Base-by-base conservation (phyloP, 805 yeast genomes). In the Candida sonorensis region DNA sequence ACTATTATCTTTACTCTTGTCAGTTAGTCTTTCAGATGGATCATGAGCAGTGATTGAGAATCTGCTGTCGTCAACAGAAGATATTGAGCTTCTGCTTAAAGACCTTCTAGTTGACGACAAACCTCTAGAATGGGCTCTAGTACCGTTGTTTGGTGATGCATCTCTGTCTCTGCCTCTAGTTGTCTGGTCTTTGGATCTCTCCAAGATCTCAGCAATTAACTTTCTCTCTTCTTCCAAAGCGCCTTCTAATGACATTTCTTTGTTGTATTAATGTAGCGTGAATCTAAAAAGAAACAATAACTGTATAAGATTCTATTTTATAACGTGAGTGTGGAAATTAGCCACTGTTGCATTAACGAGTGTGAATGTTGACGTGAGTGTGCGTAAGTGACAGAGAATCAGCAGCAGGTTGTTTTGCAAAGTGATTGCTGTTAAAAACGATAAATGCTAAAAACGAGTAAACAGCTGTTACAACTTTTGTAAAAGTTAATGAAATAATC, bases 1-100 rank as follows among this genome's bases (percentile, higher is more conserved):
- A n/a, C n/a, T n/a, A n/a, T n/a, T n/a, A n/a, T n/a, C n/a, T n/a
- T n/a, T n/a, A n/a, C n/a, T n/a, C n/a, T n/a, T n/a, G n/a, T n/a
- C n/a, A n/a, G n/a, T n/a, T 22, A 80, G 52, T 37, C 92, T 59
- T 45, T 78, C 81, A 40, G 78, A 77, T 0, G 94, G 94, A 45
- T 82, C 88, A 44, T 76, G 82, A 34, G 72, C 70, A 29, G 83
- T 66, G 26, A 82, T 77, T 0, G 83, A 71, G 77, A 81, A 80
- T 44, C 70, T 71, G 10, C 46, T 53, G 2, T 42, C 38, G 18
- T 45, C 48, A 17, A 22, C 34, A 6, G 45, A 18, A 3, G 40
- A 29, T n/a, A 46, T 36, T 1, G 44, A 35, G 10, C 50, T 38
- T 22, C 55, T 37, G 21, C 51, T 46, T 18, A 50, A 23, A 10